Conservation (phyloP, 2,329 filamentous ascomycete genomes). For the Penicillium sp. region DNA sequence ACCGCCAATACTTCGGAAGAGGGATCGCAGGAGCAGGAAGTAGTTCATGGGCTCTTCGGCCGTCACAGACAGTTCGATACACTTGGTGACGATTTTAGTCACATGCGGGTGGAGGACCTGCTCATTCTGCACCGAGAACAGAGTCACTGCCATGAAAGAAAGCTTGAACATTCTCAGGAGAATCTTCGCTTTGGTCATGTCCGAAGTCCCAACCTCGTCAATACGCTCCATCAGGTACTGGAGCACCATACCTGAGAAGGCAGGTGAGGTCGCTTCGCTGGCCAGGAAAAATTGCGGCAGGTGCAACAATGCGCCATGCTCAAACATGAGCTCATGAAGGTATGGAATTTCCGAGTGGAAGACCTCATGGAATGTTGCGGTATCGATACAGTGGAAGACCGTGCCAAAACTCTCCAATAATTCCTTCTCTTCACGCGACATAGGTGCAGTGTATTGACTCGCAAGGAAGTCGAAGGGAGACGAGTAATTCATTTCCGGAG, state of each 20-base stretch:
- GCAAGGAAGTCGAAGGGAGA: slow-evolving; percentile 90
- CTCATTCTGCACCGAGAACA: slow-evolving; percentile 94
- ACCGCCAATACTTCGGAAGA: slow-evolving; percentile 95
- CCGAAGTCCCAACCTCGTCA: slow-evolving; percentile 86
- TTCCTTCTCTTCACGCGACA: slow-evolving; percentile 94
- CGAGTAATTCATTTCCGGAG: slow-evolving; percentile 68
- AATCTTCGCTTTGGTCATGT: slow-evolving; percentile 90
- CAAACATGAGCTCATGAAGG: slow-evolving; percentile 96
- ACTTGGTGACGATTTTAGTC: slow-evolving; percentile 94
- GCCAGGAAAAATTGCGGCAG: slow-evolving; percentile 97
- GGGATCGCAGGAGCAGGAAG: slow-evolving; percentile 83
- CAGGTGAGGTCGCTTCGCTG: slow-evolving; percentile 96
- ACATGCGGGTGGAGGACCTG: slow-evolving; percentile 93
- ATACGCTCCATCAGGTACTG: slow-evolving; percentile 97
- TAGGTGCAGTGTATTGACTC: slow-evolving; percentile 91
- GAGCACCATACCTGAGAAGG: slow-evolving; percentile 96
- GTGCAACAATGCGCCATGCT: slow-evolving; percentile 89
- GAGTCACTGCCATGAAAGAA: slow-evolving; percentile 97
- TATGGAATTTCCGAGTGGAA: slow-evolving; percentile 97
- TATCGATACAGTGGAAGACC: slow-evolving; percentile 97
- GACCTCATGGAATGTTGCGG: slow-evolving; percentile 96
- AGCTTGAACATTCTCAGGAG: slow-evolving; percentile 92
- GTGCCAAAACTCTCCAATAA: slow-evolving; percentile 96
- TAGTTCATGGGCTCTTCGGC: slow-evolving; percentile 99
- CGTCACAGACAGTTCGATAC: slow-evolving; percentile 90